phyloP scores from a whole-genome alignment of 1,139 yeast genomes.

The Diutina catenulata region DNA sequence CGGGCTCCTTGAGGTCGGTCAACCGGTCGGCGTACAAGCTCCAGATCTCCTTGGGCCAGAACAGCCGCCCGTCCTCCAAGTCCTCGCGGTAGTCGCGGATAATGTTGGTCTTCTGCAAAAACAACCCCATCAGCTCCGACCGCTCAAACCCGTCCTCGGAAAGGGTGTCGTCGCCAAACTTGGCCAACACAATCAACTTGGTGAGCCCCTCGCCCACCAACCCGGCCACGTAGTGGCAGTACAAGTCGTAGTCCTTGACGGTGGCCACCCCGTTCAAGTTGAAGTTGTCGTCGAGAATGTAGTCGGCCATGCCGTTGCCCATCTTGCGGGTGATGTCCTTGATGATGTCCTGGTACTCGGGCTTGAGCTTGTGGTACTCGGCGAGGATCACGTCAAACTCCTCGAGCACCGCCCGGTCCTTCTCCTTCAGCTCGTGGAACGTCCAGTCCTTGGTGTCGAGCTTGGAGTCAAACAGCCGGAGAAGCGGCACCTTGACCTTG shows the following conservation, averaged over 20 bases:
- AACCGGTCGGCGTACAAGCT: constrained; percentile 57
- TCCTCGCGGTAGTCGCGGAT: constrained; percentile 95
- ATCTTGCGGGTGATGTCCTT: constrained; percentile 66
- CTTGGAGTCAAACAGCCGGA: constrained; percentile 56
- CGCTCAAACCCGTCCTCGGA: constrained; percentile 40
- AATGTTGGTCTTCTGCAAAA: constrained; percentile 89
- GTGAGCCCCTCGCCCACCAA: constrained; percentile 95
- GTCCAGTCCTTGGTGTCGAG: constrained; percentile 65
- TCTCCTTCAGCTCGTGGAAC: constrained; percentile 64
- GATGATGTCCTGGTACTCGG: constrained; percentile 69
- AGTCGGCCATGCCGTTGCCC: constrained; percentile 99
- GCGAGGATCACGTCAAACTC: constrained; percentile 34
- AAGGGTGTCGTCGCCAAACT: constrained; percentile 43
- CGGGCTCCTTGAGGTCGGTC: constrained; percentile 38
- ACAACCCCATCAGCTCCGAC: constrained; percentile 87
- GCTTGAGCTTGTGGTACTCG: constrained; percentile 64
- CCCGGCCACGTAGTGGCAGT: constrained; percentile 97
- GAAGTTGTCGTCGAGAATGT: constrained; percentile 67
- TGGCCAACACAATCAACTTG: constrained; percentile 59
- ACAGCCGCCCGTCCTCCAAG: constrained; percentile 80
- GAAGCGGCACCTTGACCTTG: constrained; percentile 57
- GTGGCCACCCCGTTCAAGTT: constrained; percentile 72
- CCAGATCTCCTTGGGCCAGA: constrained; percentile 97
- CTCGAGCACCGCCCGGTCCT: constrained; percentile 67
- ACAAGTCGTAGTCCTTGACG: constrained; percentile 70